Percentiles rank a stretch among this genome's conserved stretches.
phyloP scores from a whole-genome alignment of 1,284 basidiomycete species.

The Thelephora terrestris region DNA sequence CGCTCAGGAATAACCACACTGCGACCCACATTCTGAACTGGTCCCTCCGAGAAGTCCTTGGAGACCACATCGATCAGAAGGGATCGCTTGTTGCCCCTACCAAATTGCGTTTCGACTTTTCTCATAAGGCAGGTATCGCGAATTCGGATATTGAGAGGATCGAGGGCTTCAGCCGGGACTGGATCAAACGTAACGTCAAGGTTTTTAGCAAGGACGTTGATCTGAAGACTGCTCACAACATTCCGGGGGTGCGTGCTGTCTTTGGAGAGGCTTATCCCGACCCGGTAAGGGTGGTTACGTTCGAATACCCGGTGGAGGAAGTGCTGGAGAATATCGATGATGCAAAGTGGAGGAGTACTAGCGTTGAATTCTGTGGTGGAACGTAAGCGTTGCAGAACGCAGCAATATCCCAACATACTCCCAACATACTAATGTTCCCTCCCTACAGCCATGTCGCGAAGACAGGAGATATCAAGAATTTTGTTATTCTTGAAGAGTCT shows the following conservation, averaged over 20 bases:
- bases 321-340: conserved; percentile 81
- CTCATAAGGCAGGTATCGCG: conserved; percentile 83
- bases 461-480: conserved; percentile 94
- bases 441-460: conserved; percentile 73
- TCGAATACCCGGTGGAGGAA: conserved; percentile 83
- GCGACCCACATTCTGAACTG: conserved; percentile 98
- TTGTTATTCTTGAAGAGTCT: conserved; percentile 91
- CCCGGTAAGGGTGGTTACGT: conserved; percentile 89
- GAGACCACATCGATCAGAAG: conserved; percentile 96
- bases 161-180: conserved; percentile 77
- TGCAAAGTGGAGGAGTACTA: conserved; percentile 83
- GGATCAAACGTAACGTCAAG: conserved; percentile 83
- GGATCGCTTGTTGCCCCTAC: conserved; percentile 94
- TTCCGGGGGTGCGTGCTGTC: conserved; percentile 90
- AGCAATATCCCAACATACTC: too few relatives aligned
- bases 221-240: conserved; percentile 76
- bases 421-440: conserved; percentile 1
- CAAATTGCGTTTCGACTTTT: conserved; percentile 97
- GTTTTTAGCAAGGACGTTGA: conserved; percentile 86
- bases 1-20: conserved; percentile 95
- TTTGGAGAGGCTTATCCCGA: conserved; percentile 98
- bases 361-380: conserved; percentile 96
- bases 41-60: conserved; percentile 84
- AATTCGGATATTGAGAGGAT: conserved; percentile 74
- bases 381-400: conserved; percentile 52